Base-by-base conservation (phyloP, 495 filamentous ascomycete species). In the Hypoxylon cercidicola region DNA sequence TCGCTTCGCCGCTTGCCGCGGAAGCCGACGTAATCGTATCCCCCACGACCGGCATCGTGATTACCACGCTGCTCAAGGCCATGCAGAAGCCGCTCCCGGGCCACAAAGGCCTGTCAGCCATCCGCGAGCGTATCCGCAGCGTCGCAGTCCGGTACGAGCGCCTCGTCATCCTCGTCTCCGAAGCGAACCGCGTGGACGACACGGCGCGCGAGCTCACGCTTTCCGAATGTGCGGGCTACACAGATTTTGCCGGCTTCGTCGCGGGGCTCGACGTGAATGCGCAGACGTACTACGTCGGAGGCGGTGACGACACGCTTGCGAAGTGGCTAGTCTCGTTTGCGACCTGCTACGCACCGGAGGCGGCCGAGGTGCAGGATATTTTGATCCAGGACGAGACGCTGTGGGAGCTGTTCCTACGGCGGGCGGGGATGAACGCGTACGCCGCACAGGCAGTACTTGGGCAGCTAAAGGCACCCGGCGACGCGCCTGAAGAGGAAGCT, bases 11-110 rank as follows among this genome's bases (percentile, higher is more conserved):
- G 10, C 71, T 80, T 15, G 71, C 74, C 2, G 74, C 82, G 11
- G 93, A 96, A 73, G 91, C 91, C 9, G 93, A 97, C 71, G 62
- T 97, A 12, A 86, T 90, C 28, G 62, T 93, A 43, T 92, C 92
- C 0, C 87, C 91, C 0, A 78, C 78, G 2, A 89, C 85, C 0
- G 92, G 90, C 0, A 76, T 96, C 12, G 69, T 96, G 9, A 68
- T 89, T 6, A 91, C 91, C 9, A 90, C 87, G 1, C 78, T 93
- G 5, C 86, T 93, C 62, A 85, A 87, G 62, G 85, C 90, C 48
- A 90, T 89, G 30, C 93, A 97, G 68, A 82, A 82, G 46, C 72
- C 86, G 4, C 77, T 92, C 0, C 91, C 92, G 0, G 90, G 89
- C 1, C 80, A 87, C 47, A 74, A 70, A 56, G 53, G 55, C 16